A percentile compares a stretch with the other conserved stretches of the same genome.
These are phyloP conservation scores for Sporothrix pallida DNA, from an alignment of 2,329 filamentous ascomycete genomes.

Conservation along the genomic window DNA sequence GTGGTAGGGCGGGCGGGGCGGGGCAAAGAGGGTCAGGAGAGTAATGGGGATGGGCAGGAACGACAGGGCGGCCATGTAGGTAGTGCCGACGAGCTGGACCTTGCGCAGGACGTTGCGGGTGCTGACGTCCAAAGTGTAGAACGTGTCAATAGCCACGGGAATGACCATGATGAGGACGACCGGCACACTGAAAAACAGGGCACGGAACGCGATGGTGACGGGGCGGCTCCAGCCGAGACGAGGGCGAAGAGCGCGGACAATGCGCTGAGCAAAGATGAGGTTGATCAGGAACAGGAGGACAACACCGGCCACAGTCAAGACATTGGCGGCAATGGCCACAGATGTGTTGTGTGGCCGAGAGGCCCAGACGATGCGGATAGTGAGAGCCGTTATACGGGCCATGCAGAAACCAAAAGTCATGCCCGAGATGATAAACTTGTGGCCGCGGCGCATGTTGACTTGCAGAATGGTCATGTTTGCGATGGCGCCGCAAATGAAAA, in stretches of 20 bases:
- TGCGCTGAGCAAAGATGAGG: conserved; percentile 75
- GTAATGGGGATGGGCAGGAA: conserved; percentile 69
- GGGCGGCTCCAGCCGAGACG: conserved; percentile 68
- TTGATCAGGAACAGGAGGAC: conserved; percentile 79
- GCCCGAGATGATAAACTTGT: conserved; percentile 65
- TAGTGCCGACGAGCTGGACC: conserved; percentile 67
- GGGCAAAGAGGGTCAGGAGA: conserved; percentile 56
- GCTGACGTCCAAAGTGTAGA: conserved; percentile 66
- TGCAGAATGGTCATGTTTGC: conserved; percentile 65
- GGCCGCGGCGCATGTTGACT: conserved; percentile 55
- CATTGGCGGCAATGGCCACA: conserved; percentile 64
- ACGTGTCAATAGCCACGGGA: conserved; percentile 64
- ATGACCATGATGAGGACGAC: conserved; percentile 71
- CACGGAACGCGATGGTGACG: conserved; percentile 59
- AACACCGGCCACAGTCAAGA: conserved; percentile 76
- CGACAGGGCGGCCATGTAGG: conserved; percentile 67
- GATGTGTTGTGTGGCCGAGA: conserved; percentile 48
- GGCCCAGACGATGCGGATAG: conserved; percentile 61
- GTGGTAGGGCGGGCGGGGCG: conserved; percentile 37
- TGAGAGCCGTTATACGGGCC: conserved; percentile 58
- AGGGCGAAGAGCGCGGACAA: conserved; percentile 76
- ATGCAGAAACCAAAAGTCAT: conserved; percentile 65
- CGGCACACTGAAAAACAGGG: conserved; percentile 61
- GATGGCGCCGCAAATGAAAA: conserved; percentile 61
- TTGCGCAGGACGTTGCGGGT: conserved; percentile 60